Percentiles rank a stretch among this genome's conserved stretches.
Evolutionary conservation across 371 early-diverging fungal species (phyloP).

Genomic region (Lichtheimia hyalospora): DNA sequence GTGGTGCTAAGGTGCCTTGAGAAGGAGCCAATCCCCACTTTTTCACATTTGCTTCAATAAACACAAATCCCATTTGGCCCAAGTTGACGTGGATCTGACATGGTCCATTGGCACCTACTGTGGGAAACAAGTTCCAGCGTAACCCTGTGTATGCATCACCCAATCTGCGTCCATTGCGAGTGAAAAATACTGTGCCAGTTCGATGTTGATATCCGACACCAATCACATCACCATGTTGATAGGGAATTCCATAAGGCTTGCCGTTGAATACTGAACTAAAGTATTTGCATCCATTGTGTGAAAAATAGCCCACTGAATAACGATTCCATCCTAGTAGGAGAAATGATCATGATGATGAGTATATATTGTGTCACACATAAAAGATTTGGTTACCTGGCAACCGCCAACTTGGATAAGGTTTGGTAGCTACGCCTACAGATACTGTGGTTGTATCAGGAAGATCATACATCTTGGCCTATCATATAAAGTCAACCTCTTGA

Average conservation of each 20-base stretch:
- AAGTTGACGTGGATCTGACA: constrained; percentile 65
- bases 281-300: constrained; percentile 60
- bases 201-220: constrained; percentile 77
- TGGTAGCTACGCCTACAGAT: constrained; percentile 65
- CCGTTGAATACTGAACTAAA: constrained; percentile 66
- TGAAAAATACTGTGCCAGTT: constrained; percentile 75
- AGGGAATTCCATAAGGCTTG: constrained; percentile 57
- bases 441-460: constrained; percentile 59
- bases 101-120: constrained; percentile 64
- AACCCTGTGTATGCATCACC: constrained; percentile 56
- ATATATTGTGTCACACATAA: background rate
- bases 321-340: constrained; percentile 64
- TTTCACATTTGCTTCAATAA: constrained; percentile 83
- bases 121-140: constrained; percentile 59
- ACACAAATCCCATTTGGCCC: constrained; percentile 59
- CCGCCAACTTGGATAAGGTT: constrained; percentile 67
- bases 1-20: constrained; percentile 66
- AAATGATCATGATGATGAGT: background rate
- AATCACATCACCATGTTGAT: constrained; percentile 70
- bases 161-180: constrained; percentile 69
- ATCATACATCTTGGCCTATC: constrained; percentile 69
- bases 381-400: constrained; percentile 57
- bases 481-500: background rate
- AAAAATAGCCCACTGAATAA: constrained; percentile 71
- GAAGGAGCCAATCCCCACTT: constrained; percentile 79